phyloP scores from a whole-genome alignment of 345 rosid genomes.

The Rhizophora apiculata region DNA sequence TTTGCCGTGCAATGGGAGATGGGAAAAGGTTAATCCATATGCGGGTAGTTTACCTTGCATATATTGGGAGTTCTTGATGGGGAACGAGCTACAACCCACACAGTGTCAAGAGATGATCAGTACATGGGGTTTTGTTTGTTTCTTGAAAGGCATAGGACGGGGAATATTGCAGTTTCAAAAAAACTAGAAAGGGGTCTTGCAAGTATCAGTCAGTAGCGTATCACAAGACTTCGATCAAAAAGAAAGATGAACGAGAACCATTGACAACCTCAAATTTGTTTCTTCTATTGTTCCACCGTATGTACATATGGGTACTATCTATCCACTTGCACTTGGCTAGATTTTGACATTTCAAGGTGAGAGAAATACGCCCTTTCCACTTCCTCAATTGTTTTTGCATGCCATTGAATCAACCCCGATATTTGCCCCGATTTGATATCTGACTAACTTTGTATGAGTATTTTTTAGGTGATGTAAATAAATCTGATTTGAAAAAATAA shows the following conservation, averaged over 20 bases:
- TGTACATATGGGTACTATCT: slow-evolving; percentile 24
- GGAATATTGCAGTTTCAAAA: neutral
- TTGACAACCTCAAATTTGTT: slow-evolving; percentile 5
- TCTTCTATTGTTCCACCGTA: slow-evolving; percentile 27
- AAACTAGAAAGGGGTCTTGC: neutral
- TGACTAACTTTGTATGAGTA: neutral
- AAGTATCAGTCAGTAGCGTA: slow-evolving; percentile 6
- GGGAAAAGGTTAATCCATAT: too few relatives aligned
- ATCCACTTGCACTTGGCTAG: neutral
- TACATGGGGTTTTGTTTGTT: neutral
- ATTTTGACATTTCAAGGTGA: neutral
- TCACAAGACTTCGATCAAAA: slow-evolving; percentile 14
- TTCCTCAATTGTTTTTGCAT: neutral
- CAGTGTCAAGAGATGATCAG: neutral
- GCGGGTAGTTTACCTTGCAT: too few relatives aligned
- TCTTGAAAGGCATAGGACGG: neutral
- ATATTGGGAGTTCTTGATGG: neutral
- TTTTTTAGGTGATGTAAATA: too few relatives aligned
- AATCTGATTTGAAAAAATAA: too few relatives aligned
- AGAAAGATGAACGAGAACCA: slow-evolving; percentile 2
- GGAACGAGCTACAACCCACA: neutral
- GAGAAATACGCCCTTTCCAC: neutral
- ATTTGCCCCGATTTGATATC: neutral
- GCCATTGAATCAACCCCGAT: neutral
- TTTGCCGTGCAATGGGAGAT: too few relatives aligned